These are phyloP conservation scores for Lunularia cruciata DNA, from an alignment of 225 moss, liverwort and hornwort species.

Conservation along the genomic window DNA sequence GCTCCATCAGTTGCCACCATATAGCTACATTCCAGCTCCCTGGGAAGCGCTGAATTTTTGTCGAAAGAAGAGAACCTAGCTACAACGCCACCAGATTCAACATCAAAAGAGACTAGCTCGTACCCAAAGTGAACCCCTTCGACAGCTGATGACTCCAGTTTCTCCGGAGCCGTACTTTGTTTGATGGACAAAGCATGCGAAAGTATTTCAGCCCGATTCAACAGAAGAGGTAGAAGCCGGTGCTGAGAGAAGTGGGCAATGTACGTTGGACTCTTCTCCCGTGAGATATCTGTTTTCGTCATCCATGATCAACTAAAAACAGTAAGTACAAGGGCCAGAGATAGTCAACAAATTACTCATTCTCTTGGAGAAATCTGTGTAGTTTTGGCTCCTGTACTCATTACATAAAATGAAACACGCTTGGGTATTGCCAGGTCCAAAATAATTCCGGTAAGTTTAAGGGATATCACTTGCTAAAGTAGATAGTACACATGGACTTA, in stretches of 20 bases:
- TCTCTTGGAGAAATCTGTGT: too few relatives aligned
- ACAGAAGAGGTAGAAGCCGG: conserved; percentile 74
- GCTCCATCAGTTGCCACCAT: conserved; percentile 96
- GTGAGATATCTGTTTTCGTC: conserved; percentile 47
- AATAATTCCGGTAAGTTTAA: too few relatives aligned
- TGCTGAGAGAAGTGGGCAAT: conserved; percentile 92
- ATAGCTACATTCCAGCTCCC: conserved; percentile 63
- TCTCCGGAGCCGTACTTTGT: conserved; percentile 25
- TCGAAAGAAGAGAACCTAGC: conserved; percentile 50
- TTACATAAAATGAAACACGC: too few relatives aligned
- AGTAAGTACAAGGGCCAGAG: not conserved
- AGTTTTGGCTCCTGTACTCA: too few relatives aligned
- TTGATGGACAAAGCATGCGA: conserved; percentile 31
- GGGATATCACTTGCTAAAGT: too few relatives aligned
- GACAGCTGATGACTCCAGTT: conserved; percentile 2
- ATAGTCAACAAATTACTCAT: too few relatives aligned
- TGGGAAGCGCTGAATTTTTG: conserved; percentile 25
- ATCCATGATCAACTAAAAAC: not conserved
- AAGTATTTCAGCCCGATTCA: conserved; percentile 62
- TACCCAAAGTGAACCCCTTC: conserved; percentile 64
- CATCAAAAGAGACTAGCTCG: conserved; percentile 60
- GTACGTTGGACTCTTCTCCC: conserved; percentile 70
- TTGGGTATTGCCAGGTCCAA: too few relatives aligned
- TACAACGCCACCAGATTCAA: conserved; percentile 43
- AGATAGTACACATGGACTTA: too few relatives aligned